Base-by-base conservation (phyloP, 1,284 basidiomycete species). In the Tilletiopsis washingtonensis region DNA sequence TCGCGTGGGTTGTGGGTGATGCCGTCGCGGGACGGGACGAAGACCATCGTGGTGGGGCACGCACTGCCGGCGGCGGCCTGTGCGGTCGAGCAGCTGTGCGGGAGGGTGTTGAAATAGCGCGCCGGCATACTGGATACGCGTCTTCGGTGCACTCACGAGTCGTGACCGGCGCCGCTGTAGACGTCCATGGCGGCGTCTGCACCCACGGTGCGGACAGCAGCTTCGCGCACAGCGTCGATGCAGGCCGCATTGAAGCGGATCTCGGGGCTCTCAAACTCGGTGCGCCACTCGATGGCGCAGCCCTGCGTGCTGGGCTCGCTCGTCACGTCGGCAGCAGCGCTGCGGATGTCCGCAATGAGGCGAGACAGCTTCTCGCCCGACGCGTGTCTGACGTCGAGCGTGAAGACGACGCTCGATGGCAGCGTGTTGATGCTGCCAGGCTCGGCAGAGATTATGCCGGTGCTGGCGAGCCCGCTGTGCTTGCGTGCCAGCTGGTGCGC, bases 11-110 rank as follows among this genome's bases (percentile, higher is more conserved):
- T 61, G 55, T 69, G 67, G 1, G 55, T 57, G 5, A 69, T 47
- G 2, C 67, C 67, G 39, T 60, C 64, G 19, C 57, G 54, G 49
- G 65, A 68, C 4, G 58, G 56, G 32, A 69, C 56, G 39, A 69
- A 68, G 43, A 69, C 58, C 65, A 69, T 68, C 26, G 58, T 59
- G 2, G 65, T 63, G 23, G 63, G 66, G 40, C 47, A 51, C 19
- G n/a, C n/a, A n/a, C n/a, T n/a, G n/a, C n/a, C n/a, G n/a, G n/a
- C n/a, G n/a, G n/a, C n/a, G n/a, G n/a, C n/a, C n/a, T n/a, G n/a
- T n/a, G n/a, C n/a, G n/a, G n/a, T n/a, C n/a, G n/a, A n/a, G n/a
- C n/a, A n/a, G n/a, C n/a, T n/a, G n/a, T n/a, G n/a, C n/a, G n/a
- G n/a, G n/a, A n/a, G n/a, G n/a, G n/a, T n/a, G n/a, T n/a, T n/a